A percentile compares a stretch with the other conserved stretches of the same genome.
These are phyloP conservation scores for Trichosanthes truncata DNA, from an alignment of 306 rosid species.

Conservation along the genomic window DNA sequence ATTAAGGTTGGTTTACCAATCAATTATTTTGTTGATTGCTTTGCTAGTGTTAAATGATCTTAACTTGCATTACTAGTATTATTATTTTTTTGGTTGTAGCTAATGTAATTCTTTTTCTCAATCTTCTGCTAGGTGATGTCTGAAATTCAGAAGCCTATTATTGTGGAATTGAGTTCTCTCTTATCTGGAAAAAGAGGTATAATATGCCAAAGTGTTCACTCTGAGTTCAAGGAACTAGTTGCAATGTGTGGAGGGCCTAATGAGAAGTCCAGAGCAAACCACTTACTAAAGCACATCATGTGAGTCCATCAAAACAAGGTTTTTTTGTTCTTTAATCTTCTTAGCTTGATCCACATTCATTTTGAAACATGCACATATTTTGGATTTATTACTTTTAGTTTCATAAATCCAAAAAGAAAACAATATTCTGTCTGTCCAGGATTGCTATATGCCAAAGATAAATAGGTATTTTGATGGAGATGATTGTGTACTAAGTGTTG, in stretches of 20 bases:
- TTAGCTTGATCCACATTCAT: background rate
- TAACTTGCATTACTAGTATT: background rate
- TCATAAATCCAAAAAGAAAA: background rate
- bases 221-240: slow-evolving; percentile 70
- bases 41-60: background rate
- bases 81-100: background rate
- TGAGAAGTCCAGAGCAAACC: slow-evolving; percentile 68
- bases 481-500: background rate
- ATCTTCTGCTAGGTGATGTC: slow-evolving; percentile 51
- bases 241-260: slow-evolving; percentile 80
- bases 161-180: slow-evolving; percentile 34
- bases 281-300: slow-evolving; percentile 52
- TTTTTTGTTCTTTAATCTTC: slow-evolving; percentile 5
- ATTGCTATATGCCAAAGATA: background rate
- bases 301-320: slow-evolving; percentile 26
- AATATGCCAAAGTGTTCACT: slow-evolving; percentile 61
- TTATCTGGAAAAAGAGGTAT: slow-evolving; percentile 60
- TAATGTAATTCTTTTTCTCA: slow-evolving; percentile 7
- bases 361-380: background rate
- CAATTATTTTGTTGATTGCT: background rate
- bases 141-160: slow-evolving; percentile 70
- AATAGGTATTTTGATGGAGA: background rate
- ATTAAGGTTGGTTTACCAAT: background rate
- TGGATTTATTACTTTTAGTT: background rate
- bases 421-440: background rate